Conservation (phyloP, 2,329 filamentous ascomycete species). For the Zymoseptoria brevis region DNA sequence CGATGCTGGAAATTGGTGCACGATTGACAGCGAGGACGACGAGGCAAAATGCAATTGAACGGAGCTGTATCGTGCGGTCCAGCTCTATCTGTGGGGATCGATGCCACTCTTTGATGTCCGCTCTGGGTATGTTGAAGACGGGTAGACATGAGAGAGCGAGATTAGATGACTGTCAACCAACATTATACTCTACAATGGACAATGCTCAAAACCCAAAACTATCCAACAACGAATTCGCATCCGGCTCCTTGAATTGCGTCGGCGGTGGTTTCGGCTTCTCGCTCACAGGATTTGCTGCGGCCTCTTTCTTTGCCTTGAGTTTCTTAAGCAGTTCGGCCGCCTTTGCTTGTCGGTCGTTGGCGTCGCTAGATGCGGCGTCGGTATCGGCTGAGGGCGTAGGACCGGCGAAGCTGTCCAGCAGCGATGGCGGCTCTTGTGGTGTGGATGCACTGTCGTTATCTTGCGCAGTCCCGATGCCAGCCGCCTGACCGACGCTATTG, state of each 20-base stretch:
- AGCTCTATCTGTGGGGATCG: not conserved
- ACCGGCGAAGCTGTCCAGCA: slow-evolving; percentile 18
- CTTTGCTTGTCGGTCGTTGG: slow-evolving; percentile 23
- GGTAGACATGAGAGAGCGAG: not conserved
- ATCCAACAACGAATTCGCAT: slow-evolving; percentile 78
- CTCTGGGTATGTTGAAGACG: not conserved
- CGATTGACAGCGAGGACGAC: not conserved
- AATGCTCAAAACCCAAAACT: slow-evolving; percentile 73
- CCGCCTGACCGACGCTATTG: slow-evolving; percentile 8
- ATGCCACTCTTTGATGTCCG: not conserved
- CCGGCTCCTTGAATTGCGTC: slow-evolving; percentile 86
- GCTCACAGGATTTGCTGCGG: slow-evolving; percentile 16
- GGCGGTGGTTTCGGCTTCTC: slow-evolving; percentile 52
- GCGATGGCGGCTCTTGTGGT: slow-evolving; percentile 10
- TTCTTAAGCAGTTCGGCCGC: slow-evolving; percentile 32
- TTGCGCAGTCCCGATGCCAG: slow-evolving; percentile 9
- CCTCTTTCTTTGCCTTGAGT: slow-evolving; percentile 34
- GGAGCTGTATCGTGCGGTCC: not conserved
- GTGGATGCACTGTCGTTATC: not conserved
- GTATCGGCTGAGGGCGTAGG: not conserved
- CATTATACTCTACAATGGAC: not conserved
- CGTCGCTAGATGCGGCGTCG: slow-evolving; percentile 11
- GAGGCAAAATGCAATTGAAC: not conserved
- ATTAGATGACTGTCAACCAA: not conserved
- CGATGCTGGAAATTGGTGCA: not conserved